Evolutionary conservation across 768 basidiomycete species (phyloP).

Genomic region (Pleurotus ostreatus): DNA sequence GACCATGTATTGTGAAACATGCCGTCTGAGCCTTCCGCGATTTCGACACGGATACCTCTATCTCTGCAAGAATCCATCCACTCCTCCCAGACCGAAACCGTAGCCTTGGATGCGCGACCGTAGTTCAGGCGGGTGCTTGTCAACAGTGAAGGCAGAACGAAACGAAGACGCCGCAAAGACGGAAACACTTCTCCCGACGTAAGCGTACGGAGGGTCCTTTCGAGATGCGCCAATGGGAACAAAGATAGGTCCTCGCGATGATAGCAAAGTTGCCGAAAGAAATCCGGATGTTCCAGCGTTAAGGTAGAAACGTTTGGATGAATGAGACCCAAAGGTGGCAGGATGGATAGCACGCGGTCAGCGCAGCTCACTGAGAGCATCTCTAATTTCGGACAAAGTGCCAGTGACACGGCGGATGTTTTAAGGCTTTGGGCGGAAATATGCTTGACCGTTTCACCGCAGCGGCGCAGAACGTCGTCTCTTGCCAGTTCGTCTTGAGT

Average conservation of each 20-base stretch:
- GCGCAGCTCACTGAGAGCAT: not conserved
- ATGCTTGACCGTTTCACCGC: not conserved
- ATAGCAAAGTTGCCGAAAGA: not conserved
- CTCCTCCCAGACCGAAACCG: not conserved
- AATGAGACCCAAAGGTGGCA: not conserved
- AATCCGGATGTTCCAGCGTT: not conserved
- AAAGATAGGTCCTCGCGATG: not conserved
- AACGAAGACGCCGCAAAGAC: not conserved
- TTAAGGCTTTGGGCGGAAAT: not conserved
- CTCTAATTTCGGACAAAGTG: not conserved
- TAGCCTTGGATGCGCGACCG: not conserved
- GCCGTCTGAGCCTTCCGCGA: not conserved
- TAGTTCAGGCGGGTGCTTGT: not conserved
- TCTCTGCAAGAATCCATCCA: not conserved
- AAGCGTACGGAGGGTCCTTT: not conserved
- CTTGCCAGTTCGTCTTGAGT: not conserved
- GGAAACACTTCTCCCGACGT: not conserved
- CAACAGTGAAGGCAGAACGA: not conserved
- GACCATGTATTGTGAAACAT: not conserved
- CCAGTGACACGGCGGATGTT: not conserved
- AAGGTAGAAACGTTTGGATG: slow-evolving; percentile 1
- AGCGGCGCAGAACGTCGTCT: not conserved
- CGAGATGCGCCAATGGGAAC: not conserved
- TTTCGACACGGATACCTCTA: not conserved
- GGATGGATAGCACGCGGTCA: not conserved